Base-by-base conservation (phyloP, 371 early-diverging fungal genomes). In the Rhizopus sp. region DNA sequence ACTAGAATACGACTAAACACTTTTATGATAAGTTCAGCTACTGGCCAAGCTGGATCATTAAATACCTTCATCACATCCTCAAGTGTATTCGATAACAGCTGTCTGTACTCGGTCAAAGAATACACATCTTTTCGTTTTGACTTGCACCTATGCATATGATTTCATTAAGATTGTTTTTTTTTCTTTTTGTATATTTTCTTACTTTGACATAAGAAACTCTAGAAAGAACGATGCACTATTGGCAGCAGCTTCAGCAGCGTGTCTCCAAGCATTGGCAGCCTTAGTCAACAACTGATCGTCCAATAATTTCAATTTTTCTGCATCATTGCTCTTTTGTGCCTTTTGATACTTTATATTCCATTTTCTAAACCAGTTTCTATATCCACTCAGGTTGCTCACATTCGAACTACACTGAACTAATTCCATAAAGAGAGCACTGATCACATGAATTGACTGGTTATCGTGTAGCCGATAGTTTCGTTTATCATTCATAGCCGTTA, bases 31-130 rank as follows among this genome's bases (percentile, higher is more conserved):
- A 90, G 63, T 48, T 91, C 92, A 0, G 97, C 92, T 0, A 81
- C 88, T 0, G 97, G 97, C 94, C 95, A 97, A 42, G 94, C 95
- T 5, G 94, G 93, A n/a, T 88, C 85, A 15, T 85, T 83, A 15
- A 94, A 69, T 0, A 92, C 83, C 4, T 70, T 59, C 48, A 93
- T 64, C 0, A 91, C 66, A 68, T 97, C 95, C 15, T 86, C 72
- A 33, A 95, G 58, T 33, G 95, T 74, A 38, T 72, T 68, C 16
- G 90, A 88, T 15, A 96, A 63, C 12, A 92, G 70, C 0, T 60
- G 59, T n/a, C 87, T 75, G 66, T 93, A 95, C 39, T 94, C 95
- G 1, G 78, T 69, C 15, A 92, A 88, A 8, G 78, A 69, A 48
- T 66, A 70, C 1, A 60, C 51, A 7, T 73, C 69, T 50, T 70